A percentile compares a stretch with the other conserved stretches of the same genome.
Evolutionary conservation across 2,329 filamentous ascomycete genomes (phyloP).

Genomic region (Aspergillaceae sp.): DNA sequence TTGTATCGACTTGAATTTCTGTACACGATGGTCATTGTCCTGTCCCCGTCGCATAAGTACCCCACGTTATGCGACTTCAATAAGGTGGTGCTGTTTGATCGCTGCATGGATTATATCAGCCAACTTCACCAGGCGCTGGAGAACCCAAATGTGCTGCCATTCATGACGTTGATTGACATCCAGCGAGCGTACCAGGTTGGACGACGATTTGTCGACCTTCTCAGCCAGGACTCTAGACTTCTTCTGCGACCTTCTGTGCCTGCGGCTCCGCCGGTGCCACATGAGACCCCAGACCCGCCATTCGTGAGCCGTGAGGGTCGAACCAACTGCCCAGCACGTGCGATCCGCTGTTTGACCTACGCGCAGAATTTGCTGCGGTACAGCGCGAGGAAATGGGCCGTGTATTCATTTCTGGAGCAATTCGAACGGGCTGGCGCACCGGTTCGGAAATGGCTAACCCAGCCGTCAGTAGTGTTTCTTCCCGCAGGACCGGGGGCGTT

Average conservation of each 20-base stretch:
- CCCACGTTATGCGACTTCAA: slow-evolving; percentile 65
- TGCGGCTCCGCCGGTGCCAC: slow-evolving; percentile 19
- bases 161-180: slow-evolving; percentile 81
- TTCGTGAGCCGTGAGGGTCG: slow-evolving; percentile 22
- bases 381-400: slow-evolving; percentile 27
- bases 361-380: slow-evolving; percentile 25
- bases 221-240: slow-evolving; percentile 46
- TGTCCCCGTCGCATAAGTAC: slow-evolving; percentile 69
- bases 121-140: slow-evolving; percentile 61
- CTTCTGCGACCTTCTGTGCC: slow-evolving; percentile 27
- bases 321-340: slow-evolving; percentile 26
- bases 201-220: slow-evolving; percentile 48
- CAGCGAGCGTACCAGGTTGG: slow-evolving; percentile 69
- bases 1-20: slow-evolving; percentile 81
- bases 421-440: slow-evolving; percentile 24
- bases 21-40: slow-evolving; percentile 84
- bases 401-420: slow-evolving; percentile 19
- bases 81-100: slow-evolving; percentile 75
- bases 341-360: slow-evolving; percentile 24
- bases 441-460: slow-evolving; percentile 18
- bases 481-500: slow-evolving; percentile 7
- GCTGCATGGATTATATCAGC: slow-evolving; percentile 72
- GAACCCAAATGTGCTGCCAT: slow-evolving; percentile 51
- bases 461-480: slow-evolving; percentile 15
- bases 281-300: slow-evolving; percentile 25